These are phyloP conservation scores for Lichtheimia ornata DNA, from an alignment of 371 early-diverging fungal genomes.

Conservation along the genomic window DNA sequence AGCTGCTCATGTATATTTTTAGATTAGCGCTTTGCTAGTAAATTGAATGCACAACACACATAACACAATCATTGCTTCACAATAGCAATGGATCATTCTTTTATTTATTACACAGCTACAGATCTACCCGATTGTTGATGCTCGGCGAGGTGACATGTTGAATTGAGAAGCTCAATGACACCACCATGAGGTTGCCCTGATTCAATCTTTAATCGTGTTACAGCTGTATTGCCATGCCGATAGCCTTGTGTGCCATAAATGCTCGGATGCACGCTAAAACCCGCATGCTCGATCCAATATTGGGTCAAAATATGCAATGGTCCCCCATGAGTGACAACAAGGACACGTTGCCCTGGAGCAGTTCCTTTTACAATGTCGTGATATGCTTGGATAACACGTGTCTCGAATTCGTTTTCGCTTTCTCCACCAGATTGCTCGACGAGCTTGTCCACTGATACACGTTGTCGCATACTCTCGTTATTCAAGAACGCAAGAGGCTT, in stretches of 20 bases:
- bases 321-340: conserved; percentile 48
- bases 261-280: conserved; percentile 5
- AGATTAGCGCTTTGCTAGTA: not conserved
- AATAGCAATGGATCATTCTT: too few relatives aligned
- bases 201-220: conserved; percentile 21
- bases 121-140: not conserved
- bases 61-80: too few relatives aligned
- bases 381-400: conserved; percentile 24
- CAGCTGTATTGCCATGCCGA: conserved; percentile 40
- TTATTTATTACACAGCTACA: not conserved
- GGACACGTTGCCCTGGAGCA: conserved; percentile 11
- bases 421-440: conserved; percentile 29
- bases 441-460: conserved; percentile 14
- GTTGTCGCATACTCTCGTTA: conserved; percentile 7
- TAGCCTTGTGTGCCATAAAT: conserved; percentile 4
- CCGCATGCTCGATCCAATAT: conserved; percentile 24
- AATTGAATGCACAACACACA: not conserved
- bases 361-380: conserved; percentile 17
- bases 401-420: conserved; percentile 17
- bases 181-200: not conserved
- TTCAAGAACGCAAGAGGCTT: conserved; percentile 16
- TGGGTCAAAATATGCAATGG: conserved; percentile 21
- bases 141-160: conserved; percentile 21
- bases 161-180: conserved; percentile 24
- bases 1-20: conserved; percentile 4